Conservation (phyloP, 2,329 filamentous ascomycete genomes). For the Cercospora zeae-maydis region DNA sequence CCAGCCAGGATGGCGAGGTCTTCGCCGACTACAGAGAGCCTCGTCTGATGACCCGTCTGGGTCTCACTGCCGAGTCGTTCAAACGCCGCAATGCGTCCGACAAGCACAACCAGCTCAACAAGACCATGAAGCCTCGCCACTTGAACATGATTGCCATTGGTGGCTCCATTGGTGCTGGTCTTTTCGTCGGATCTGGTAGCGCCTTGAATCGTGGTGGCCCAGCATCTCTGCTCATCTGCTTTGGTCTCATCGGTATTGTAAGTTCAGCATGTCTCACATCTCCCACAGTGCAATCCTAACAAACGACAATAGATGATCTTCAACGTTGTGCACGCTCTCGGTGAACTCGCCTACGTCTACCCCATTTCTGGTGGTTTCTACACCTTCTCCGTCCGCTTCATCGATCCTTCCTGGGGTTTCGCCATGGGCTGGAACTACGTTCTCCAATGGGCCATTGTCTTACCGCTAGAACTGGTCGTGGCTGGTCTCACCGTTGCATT, state of each 20-base stretch:
- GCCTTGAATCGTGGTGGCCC: conserved; percentile 50
- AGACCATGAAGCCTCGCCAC: conserved; percentile 33
- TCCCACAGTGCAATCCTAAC: background rate
- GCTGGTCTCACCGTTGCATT: conserved; percentile 29
- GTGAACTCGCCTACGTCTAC: conserved; percentile 42
- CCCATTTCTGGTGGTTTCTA: conserved; percentile 43
- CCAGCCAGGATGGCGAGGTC: conserved; percentile 23
- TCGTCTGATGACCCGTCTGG: conserved; percentile 30
- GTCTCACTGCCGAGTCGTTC: conserved; percentile 34
- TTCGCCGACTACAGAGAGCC: conserved; percentile 15
- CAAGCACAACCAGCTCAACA: conserved; percentile 35
- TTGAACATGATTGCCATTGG: conserved; percentile 38
- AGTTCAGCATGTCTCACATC: conserved; percentile 7
- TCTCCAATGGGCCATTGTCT: conserved; percentile 30
- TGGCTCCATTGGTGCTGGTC: conserved; percentile 50
- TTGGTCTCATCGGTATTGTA: conserved; percentile 35
- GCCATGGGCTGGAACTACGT: conserved; percentile 34
- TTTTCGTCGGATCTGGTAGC: conserved; percentile 52
- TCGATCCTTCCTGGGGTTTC: conserved; percentile 41
- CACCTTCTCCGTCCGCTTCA: conserved; percentile 43
- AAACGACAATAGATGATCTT: conserved; percentile 37
- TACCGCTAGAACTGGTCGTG: conserved; percentile 29
- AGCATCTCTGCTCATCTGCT: conserved; percentile 38
- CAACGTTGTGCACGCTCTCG: conserved; percentile 42
- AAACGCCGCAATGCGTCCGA: conserved; percentile 30